Conservation (phyloP, 2,329 filamentous ascomycete species). For the Aspergillus sp. region DNA sequence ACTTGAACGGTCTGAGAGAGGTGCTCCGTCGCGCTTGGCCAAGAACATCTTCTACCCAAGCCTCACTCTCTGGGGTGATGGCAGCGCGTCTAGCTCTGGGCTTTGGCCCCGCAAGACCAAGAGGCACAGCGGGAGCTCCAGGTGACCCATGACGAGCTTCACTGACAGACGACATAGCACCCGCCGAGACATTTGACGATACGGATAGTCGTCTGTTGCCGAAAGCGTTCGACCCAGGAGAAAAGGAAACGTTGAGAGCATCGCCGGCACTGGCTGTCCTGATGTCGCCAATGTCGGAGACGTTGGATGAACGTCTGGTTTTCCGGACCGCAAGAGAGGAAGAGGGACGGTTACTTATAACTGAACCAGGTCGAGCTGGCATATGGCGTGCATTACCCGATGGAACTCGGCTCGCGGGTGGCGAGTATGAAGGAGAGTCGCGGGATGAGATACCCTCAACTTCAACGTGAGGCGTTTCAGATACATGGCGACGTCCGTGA, state of each 20-base stretch:
- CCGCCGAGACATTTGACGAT: conserved; percentile 39
- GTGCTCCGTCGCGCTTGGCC: conserved; percentile 44
- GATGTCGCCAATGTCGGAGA: conserved; percentile 30
- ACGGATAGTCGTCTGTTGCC: conserved; percentile 36
- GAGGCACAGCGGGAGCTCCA: conserved; percentile 34
- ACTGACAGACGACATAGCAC: conserved; percentile 28
- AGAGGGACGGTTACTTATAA: conserved; percentile 35
- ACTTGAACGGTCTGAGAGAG: conserved; percentile 31
- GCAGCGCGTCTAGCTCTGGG: conserved; percentile 40
- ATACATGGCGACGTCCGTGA: conserved; percentile 71
- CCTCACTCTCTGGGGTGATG: conserved; percentile 47
- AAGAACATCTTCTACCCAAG: conserved; percentile 49
- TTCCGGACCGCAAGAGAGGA: conserved; percentile 43
- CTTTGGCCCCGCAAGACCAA: conserved; percentile 48
- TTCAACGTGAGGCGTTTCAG: conserved; percentile 55
- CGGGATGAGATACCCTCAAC: conserved; percentile 50
- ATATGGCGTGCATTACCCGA: conserved; percentile 30
- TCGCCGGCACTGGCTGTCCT: conserved; percentile 30
- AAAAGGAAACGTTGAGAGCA: conserved; percentile 26
- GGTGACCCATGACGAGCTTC: conserved; percentile 28
- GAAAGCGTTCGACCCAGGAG: conserved; percentile 29
- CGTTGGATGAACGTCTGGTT: conserved; percentile 36
- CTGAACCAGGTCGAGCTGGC: conserved; percentile 39
- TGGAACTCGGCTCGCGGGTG: conserved; percentile 26
- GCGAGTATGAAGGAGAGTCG: conserved; percentile 29